These are phyloP conservation scores for Linum trigynum DNA, from an alignment of 345 rosid genomes.

Conservation along the genomic window DNA sequence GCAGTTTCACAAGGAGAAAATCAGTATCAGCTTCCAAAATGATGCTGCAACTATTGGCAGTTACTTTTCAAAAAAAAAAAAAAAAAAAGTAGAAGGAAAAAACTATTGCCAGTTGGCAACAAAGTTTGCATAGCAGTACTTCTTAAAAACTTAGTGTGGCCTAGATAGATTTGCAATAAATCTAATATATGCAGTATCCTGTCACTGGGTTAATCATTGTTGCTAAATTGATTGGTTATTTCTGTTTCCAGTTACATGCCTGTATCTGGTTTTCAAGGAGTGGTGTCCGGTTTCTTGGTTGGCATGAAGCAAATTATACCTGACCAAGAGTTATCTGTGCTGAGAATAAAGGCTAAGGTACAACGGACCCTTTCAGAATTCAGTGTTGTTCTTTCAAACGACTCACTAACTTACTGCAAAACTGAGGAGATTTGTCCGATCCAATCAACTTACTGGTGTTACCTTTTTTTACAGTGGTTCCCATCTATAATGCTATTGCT, in stretches of 20 bases:
- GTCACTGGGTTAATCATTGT: neutral
- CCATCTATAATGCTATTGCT: constrained; percentile 65
- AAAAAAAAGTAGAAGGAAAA: too few relatives aligned
- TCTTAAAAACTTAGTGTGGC: neutral
- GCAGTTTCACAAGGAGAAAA: neutral
- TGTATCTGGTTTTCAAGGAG: constrained; percentile 87
- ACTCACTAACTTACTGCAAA: neutral
- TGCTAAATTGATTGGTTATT: constrained; percentile 10
- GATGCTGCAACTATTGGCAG: neutral
- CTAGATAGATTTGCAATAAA: neutral
- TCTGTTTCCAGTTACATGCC: constrained; percentile 64
- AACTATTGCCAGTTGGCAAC: neutral
- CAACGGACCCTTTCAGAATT: too few relatives aligned
- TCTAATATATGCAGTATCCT: neutral
- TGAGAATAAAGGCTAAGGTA: constrained; percentile 90
- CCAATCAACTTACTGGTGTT: constrained; percentile 13
- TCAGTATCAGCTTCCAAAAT: neutral
- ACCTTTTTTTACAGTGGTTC: constrained; percentile 64
- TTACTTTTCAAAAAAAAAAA: too few relatives aligned
- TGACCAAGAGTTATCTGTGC: constrained; percentile 69
- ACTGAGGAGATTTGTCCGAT: constrained; percentile 13
- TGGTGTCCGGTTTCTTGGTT: constrained; percentile 79
- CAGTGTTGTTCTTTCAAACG: neutral
- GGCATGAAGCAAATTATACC: constrained; percentile 94
- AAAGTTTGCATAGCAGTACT: neutral